Evolutionary conservation across 1,284 basidiomycete genomes (phyloP), one percentile per base, ranked within the genome.

Genomic region (Veloboletus limbatus): DNA sequence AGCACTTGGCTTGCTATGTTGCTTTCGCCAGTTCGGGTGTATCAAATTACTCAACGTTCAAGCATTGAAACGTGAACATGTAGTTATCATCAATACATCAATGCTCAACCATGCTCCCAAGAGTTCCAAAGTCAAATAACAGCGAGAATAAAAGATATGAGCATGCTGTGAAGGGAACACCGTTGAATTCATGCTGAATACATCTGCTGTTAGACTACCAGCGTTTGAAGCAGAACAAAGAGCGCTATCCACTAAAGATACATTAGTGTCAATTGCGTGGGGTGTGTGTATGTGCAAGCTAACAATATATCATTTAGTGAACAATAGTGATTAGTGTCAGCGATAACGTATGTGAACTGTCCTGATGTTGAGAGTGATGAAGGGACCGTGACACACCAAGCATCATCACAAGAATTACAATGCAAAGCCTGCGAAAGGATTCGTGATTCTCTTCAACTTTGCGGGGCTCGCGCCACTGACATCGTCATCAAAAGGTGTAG

Each of bases 401-500:
- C 11, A 25, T 45, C 36, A 31, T 45, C 36, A 31, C 47, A 37
- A 36, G 10, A 34, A 42, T 45, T 54, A 63, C 40, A 66, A 11
- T 6, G 64, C 64, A 31, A 56, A 20, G n/a, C 62, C 62, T 6
- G 53, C 25, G 42, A 67, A 68, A 8, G 66, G 62, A 40, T 69
- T 68, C 25, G 55, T 54, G 28, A 35, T 48, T 38, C 51, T 52
- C 56, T 54, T 66, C 31, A 42, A 37, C 48, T 40, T 60, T 6
- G 31, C 18, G 6, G 53, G 49, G 21, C 26, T 52, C 16, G 22
- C 31, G 11, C 75, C 69, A 37, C 60, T 56, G 45, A 72, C 71
- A 57, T 85, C 79, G 58, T 88, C 86, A 62, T 89, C 87, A 67
- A 88, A 89, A 10, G 87, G 86, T 46, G 85, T 87, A 47, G 77